A percentile compares a stretch with the other conserved stretches of the same genome.
phyloP scores from a whole-genome alignment of 108 stramenopile genomes.

The Skeletonema potamos region DNA sequence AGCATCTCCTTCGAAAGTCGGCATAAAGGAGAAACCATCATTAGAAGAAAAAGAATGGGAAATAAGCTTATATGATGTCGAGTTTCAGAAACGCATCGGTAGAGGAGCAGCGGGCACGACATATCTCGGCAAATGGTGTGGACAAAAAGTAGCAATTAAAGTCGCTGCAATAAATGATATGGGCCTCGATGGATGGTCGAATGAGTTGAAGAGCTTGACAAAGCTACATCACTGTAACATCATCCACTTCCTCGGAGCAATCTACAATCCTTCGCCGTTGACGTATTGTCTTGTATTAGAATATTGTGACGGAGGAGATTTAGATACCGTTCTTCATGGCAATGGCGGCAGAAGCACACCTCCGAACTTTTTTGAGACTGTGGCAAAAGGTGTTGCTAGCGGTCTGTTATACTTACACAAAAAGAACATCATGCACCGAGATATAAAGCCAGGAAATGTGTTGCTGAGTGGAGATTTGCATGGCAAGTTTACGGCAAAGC shows the following conservation, averaged over 20 bases:
- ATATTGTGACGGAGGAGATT: slow-evolving; percentile 70
- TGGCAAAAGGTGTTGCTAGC: slow-evolving; percentile 52
- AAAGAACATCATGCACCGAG: slow-evolving; percentile 59
- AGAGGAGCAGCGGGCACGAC: slow-evolving; percentile 70
- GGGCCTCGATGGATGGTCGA: slow-evolving; percentile 73
- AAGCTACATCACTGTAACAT: slow-evolving; percentile 77
- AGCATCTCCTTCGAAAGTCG: slow-evolving; percentile 18
- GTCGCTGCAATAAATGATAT: slow-evolving; percentile 65
- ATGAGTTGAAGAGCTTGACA: slow-evolving; percentile 59
- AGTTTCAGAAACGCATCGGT: slow-evolving; percentile 64
- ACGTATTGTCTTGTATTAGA: slow-evolving; percentile 78
- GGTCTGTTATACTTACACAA: slow-evolving; percentile 68
- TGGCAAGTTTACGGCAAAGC: slow-evolving; percentile 60
- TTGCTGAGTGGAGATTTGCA: slow-evolving; percentile 53
- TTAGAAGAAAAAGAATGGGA: slow-evolving; percentile 72
- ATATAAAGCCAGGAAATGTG: slow-evolving; percentile 68
- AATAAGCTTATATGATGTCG: slow-evolving; percentile 68
- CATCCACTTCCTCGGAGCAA: slow-evolving; percentile 65
- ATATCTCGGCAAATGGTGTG: slow-evolving; percentile 65
- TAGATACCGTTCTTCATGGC: slow-evolving; percentile 35
- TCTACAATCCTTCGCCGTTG: slow-evolving; percentile 61
- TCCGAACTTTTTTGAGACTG: slow-evolving; percentile 59
- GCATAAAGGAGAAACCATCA: slow-evolving; percentile 11
- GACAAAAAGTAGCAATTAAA: slow-evolving; percentile 71
- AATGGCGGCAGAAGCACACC: slow-evolving; percentile 41